phyloP scores from a whole-genome alignment of 202 grass and related monocot species.

The Dendrocalamus latiflorus region DNA sequence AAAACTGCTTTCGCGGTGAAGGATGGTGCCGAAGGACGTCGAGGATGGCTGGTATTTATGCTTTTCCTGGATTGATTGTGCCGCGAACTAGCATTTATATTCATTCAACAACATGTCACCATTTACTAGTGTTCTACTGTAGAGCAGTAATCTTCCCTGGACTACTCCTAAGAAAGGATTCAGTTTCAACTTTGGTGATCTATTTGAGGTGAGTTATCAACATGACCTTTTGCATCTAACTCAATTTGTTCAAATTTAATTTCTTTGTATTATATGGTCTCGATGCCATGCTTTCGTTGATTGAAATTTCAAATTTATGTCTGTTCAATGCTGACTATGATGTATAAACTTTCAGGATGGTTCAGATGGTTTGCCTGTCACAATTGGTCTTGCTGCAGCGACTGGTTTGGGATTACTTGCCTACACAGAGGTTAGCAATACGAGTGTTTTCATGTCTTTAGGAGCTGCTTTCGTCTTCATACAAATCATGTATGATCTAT shows the following conservation, averaged over 20 bases:
- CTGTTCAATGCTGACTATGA: conserved; percentile 8
- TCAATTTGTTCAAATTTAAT: background rate
- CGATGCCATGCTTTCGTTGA: background rate
- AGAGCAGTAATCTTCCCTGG: conserved; percentile 93
- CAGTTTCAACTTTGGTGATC: conserved; percentile 55
- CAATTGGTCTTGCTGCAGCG: conserved; percentile 75
- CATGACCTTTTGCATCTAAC: background rate
- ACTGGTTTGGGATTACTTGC: conserved; percentile 79
- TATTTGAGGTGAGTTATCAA: conserved; percentile 60
- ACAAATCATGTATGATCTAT: conserved; percentile 26
- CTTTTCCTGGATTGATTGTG: background rate
- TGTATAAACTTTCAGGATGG: conserved; percentile 47
- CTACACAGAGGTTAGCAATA: conserved; percentile 64
- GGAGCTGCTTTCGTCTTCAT: conserved; percentile 1
- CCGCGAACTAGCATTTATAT: background rate
- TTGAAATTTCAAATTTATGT: conserved; percentile 11
- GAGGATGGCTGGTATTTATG: conserved; percentile 76
- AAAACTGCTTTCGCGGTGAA: conserved; percentile 84
- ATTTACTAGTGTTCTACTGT: conserved; percentile 42
- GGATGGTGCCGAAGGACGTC: conserved; percentile 83
- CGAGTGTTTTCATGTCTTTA: background rate
- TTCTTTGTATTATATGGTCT: background rate
- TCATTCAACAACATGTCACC: conserved; percentile 37
- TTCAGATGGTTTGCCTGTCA: conserved; percentile 65
- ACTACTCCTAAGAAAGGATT: conserved; percentile 59